Evolutionary conservation across 306 rosid genomes (phyloP).

Genomic region (Dryas octopetala): DNA sequence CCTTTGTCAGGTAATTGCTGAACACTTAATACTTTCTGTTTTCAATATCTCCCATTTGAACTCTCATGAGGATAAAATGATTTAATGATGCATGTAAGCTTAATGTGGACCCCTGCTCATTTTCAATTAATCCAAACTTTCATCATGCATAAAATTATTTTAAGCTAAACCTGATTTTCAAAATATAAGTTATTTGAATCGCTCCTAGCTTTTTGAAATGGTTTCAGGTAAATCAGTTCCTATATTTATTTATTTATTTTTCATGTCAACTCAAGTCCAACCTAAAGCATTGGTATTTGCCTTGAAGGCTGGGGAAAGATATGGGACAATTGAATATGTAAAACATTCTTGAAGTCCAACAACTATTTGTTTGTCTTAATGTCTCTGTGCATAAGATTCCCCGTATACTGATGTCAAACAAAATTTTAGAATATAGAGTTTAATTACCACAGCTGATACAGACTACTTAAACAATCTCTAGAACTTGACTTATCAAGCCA

Average conservation of each 20-base stretch:
- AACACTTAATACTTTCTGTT: not conserved
- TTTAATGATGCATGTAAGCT: not conserved
- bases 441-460: not conserved
- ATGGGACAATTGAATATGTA: not conserved
- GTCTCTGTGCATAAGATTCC: not conserved
- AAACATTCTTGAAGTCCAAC: not conserved
- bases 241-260: not conserved
- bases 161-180: not conserved
- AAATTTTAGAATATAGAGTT: not conserved
- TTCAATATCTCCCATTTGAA: not conserved
- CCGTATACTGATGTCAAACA: not conserved
- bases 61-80: not conserved
- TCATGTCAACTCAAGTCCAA: constrained; percentile 1
- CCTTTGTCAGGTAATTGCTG: constrained; percentile 4
- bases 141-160: not conserved
- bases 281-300: not conserved
- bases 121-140: not conserved
- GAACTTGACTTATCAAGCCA: not conserved
- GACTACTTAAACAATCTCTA: not conserved
- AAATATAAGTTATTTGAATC: not conserved
- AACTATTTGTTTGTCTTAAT: not conserved
- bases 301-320: not conserved
- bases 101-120: not conserved
- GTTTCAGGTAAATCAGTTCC: not conserved
- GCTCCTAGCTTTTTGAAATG: not conserved